Evolutionary conservation across 192 early-diverging fungal species (phyloP).

Genomic region (Entophlyctis luteolus): DNA sequence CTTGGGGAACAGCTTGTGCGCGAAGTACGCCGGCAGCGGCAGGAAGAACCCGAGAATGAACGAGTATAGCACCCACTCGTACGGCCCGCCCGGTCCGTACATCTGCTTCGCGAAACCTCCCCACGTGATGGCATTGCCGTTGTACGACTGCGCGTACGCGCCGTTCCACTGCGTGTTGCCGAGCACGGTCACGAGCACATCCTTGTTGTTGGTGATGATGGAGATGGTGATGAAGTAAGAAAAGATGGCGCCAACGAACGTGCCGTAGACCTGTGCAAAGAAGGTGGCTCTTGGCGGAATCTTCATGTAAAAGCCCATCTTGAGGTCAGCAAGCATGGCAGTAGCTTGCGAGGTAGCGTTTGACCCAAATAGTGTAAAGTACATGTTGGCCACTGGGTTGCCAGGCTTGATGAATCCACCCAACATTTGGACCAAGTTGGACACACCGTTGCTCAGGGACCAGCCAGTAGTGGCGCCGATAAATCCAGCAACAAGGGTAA

Average conservation of each 20-base stretch:
- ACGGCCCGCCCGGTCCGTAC: constrained; percentile 62
- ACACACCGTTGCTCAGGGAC: background rate
- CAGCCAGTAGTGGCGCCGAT: background rate
- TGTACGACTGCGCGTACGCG: constrained; percentile 58
- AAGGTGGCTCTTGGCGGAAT: constrained; percentile 73
- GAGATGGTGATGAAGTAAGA: constrained; percentile 18
- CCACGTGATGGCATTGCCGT: constrained; percentile 74
- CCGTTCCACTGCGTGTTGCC: constrained; percentile 66
- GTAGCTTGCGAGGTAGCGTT: constrained; percentile 63
- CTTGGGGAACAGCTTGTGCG: constrained; percentile 58
- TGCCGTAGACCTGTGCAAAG: constrained; percentile 69
- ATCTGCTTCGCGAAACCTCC: constrained; percentile 58
- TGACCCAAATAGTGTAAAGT: constrained; percentile 65
- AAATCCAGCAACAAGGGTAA: constrained; percentile 51
- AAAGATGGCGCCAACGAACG: constrained; percentile 45
- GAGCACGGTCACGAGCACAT: constrained; percentile 12
- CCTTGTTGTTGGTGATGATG: constrained; percentile 1
- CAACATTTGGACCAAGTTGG: constrained; percentile 2
- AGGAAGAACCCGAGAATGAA: constrained; percentile 47
- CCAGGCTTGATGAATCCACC: constrained; percentile 40
- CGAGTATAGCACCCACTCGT: constrained; percentile 43
- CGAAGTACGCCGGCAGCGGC: constrained; percentile 68
- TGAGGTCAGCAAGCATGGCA: constrained; percentile 52
- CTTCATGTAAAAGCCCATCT: constrained; percentile 25
- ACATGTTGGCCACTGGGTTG: constrained; percentile 61